Conservation (phyloP, 106 monocot genomes). For the Dioscorea alata region DNA sequence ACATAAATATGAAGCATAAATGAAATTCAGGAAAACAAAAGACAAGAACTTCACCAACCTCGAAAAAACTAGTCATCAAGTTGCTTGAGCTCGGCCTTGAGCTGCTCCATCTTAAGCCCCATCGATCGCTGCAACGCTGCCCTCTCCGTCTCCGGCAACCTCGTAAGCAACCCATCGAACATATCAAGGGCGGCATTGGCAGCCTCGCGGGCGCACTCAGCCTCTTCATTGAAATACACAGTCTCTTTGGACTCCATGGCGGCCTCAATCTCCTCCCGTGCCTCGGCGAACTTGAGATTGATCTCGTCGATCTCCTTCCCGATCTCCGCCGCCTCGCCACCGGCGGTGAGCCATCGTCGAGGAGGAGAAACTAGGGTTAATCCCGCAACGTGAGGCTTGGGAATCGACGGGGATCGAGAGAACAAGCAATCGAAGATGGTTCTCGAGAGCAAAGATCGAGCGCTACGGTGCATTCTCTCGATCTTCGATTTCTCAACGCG, state of each 20-base stretch:
- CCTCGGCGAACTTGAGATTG: constrained; percentile 96
- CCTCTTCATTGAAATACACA: constrained; percentile 95
- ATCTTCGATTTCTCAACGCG: too few relatives aligned
- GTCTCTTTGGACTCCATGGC: constrained; percentile 98
- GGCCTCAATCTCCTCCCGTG: constrained; percentile 94
- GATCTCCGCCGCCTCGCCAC: constrained; percentile 15
- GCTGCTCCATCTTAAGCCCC: constrained; percentile 99
- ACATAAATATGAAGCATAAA: too few relatives aligned
- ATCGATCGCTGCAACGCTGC: constrained; percentile 65
- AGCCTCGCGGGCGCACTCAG: constrained; percentile 86
- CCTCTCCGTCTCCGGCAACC: constrained; percentile 59
- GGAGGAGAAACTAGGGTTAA: too few relatives aligned
- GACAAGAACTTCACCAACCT: constrained; percentile 1
- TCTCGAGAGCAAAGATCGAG: too few relatives aligned
- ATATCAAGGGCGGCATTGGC: constrained; percentile 52
- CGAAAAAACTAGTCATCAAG: constrained; percentile 45
- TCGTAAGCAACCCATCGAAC: constrained; percentile 55
- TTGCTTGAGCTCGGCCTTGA: constrained; percentile 91
- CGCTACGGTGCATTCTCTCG: too few relatives aligned
- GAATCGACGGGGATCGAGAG: too few relatives aligned
- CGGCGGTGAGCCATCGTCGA: too few relatives aligned
- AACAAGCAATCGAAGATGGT: too few relatives aligned
- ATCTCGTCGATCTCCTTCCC: constrained; percentile 84
- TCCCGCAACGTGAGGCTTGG: too few relatives aligned
- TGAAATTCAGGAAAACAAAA: too few relatives aligned